phyloP scores from a whole-genome alignment of 352 stramenopile genomes.

The Phytopythium aichiense region DNA sequence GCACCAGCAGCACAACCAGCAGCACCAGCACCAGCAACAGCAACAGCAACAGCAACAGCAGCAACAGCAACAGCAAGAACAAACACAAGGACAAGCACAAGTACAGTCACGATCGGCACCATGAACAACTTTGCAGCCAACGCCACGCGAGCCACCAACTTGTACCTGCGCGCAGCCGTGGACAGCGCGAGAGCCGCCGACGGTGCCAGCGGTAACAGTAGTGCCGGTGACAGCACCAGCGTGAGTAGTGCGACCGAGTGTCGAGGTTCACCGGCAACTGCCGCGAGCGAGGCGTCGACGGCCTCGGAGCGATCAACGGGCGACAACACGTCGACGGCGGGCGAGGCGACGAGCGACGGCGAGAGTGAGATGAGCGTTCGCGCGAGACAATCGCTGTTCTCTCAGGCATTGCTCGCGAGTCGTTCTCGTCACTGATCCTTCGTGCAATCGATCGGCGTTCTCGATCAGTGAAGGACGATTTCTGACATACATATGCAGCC shows the following conservation, averaged over 20 bases:
- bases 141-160: neutral
- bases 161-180: constrained; percentile 1
- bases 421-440: neutral
- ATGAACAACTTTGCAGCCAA: constrained; percentile 5
- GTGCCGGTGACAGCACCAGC: neutral
- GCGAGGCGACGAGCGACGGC: neutral
- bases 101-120: neutral
- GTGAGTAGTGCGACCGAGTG: neutral
- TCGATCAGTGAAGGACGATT: neutral
- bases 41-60: neutral
- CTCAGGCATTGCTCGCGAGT: neutral
- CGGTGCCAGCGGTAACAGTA: neutral
- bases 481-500: neutral
- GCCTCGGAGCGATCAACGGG: neutral
- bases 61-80: neutral
- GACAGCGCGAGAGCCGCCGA: constrained; percentile 1
- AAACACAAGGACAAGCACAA: neutral
- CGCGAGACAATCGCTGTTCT: neutral
- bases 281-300: neutral
- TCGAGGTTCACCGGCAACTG: neutral
- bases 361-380: neutral
- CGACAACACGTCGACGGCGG: too few relatives aligned
- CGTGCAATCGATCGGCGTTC: neutral
- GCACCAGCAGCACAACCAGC: neutral
- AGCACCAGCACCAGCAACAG: neutral